Evolutionary conservation across 2,329 filamentous ascomycete species (phyloP), one percentile per base, ranked within the genome.

Genomic region (Cladosporium halotolerans): DNA sequence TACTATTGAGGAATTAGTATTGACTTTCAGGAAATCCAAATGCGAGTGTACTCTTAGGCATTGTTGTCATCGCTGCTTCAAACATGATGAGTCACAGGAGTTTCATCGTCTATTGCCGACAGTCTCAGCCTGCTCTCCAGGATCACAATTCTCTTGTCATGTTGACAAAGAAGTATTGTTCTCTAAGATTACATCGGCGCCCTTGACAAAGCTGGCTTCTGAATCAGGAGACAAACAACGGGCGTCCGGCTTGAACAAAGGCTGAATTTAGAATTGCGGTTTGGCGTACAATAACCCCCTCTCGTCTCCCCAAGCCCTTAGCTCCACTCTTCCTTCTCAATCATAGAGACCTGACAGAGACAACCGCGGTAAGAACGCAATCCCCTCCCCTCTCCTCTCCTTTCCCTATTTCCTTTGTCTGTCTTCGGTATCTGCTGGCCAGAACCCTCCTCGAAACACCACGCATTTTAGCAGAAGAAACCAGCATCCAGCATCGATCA

Each of bases 391-490:
- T 48, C 38, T 31, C 39, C 9, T 39, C 28, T 38, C 46, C 28
- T 41, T 34, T 13, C 28, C 46, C 32, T 32, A 51, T 44, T 33
- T 51, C 47, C 38, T 36, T 28, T 44, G 18, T 44, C 41, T 44
- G 10, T 44, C 47, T 51, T 51, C 47, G 47, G 47, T 51, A 28
- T 51, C 47, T 51, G 47, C 47, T 51, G 47, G 47, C 43, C 47
- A 51, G 47, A 51, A 51, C 18, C 41, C 19, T n/a, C 18, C 18
- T 31, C 33, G 19, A 31, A 14, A 34, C 28, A 19, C 13, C 39
- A 50, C 28, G 13, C 28, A 18, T 19, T 23, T 34, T 18, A 16
- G 45, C 45, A 40, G 45, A 23, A 48, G n/a, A 9, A 34, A 40
- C 7, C 28, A 50, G 32, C 1, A 42, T 32, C n/a, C 13, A 34